phyloP scores from a whole-genome alignment of 306 rosid species.

The Sechiopsis laciniata region DNA sequence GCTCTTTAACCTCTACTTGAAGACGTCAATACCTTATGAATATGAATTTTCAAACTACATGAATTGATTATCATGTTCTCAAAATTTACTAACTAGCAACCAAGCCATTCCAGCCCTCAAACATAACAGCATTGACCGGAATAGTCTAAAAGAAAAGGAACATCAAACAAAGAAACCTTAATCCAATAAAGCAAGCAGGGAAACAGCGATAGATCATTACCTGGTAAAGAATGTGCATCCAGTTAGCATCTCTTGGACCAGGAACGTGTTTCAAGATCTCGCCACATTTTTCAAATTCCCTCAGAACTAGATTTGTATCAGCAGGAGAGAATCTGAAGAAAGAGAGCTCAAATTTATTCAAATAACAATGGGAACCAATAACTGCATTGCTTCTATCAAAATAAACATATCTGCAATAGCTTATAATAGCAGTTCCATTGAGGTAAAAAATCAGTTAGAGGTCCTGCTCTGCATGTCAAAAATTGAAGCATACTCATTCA shows the following conservation, averaged over 20 bases:
- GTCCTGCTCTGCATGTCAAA: neutral
- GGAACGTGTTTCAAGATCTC: slow-evolving; percentile 84
- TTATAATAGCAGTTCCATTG: neutral
- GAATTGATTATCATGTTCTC: neutral
- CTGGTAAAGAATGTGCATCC: slow-evolving; percentile 93
- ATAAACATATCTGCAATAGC: neutral
- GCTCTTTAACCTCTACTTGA: neutral
- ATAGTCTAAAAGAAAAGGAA: neutral
- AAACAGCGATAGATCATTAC: slow-evolving; percentile 27
- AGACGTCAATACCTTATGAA: neutral
- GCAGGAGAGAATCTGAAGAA: slow-evolving; percentile 69
- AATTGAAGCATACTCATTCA: neutral
- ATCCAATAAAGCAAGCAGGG: slow-evolving; percentile 6
- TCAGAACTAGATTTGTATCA: slow-evolving; percentile 71
- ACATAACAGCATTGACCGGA: neutral
- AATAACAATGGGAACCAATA: neutral
- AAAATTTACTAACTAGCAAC: slow-evolving; percentile 4
- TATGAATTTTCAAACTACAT: neutral
- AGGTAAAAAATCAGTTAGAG: slow-evolving; percentile 3
- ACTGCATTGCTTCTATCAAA: neutral
- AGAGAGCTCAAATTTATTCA: neutral
- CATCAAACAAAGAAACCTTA: neutral
- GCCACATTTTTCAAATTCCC: slow-evolving; percentile 97
- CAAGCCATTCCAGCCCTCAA: neutral
- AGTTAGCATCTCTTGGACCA: slow-evolving; percentile 87